Evolutionary conservation across 768 basidiomycete species (phyloP), one percentile per base, ranked within the genome.

Genomic region (Phylloporus scabripes): DNA sequence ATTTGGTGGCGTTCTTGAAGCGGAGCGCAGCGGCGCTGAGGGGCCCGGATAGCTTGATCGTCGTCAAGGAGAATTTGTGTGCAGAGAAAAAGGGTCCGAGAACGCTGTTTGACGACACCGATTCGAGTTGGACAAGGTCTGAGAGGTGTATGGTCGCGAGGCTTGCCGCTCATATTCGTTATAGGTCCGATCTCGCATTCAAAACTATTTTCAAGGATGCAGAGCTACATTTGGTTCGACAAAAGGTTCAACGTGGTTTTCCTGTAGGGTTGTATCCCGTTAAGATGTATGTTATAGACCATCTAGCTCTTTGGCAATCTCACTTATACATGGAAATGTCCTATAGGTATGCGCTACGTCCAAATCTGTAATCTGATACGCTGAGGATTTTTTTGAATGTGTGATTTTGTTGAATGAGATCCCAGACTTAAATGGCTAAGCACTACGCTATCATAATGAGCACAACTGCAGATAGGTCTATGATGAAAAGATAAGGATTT

Each of bases 51-150:
- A 82, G 85, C 47, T 51, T 89, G 33, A 85, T 98, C 46, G 75
- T 97, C 12, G 84, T 94, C 39, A 99, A 99, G 66, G 95, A 99
- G 70, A 96, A 96, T 61, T 56, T 86, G 15, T 95, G 92, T 62
- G 64, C 72, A 1, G 83, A 94, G 60, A 60, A 51, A 2, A 77
- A 76, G 28, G 84, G 78, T 1, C 72, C 81, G 0, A 68, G 70
- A 20, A 71, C 76, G 10, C 63, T 82, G 7, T 91, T 92, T 59
- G 94, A 97, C 60, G 81, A 85, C 49, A 72, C 85, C 49, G 95
- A 99, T 67, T 93, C 90, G 15, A 93, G 87, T 61, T 70, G 95
- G 60, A 97, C 90, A 8, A 80, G 95, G 94, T 49, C 20, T 8
- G n/a, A 26, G 7, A 5, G n/a, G 32, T 29, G 7, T 23, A 31